phyloP scores from a whole-genome alignment of 345 rosid genomes.

The Populus pruinosa region DNA sequence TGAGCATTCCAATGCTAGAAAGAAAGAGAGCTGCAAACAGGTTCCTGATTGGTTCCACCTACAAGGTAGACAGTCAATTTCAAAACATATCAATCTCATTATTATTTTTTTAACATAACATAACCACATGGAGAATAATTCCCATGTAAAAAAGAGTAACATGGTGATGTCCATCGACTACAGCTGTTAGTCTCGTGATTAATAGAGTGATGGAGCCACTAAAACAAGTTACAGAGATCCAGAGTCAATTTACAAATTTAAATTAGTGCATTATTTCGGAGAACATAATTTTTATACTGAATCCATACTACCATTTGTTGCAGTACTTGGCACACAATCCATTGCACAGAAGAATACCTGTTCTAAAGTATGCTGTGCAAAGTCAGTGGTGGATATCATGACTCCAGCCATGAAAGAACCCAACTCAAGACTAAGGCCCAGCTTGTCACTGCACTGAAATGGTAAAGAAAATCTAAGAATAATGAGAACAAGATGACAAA shows the following conservation, averaged over 20 bases:
- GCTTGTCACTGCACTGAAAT: conserved; percentile 99
- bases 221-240: not conserved
- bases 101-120: not conserved
- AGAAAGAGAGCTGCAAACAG: conserved; percentile 94
- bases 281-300: not conserved
- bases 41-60: conserved; percentile 99
- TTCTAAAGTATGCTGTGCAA: conserved; percentile 91
- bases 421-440: conserved; percentile 98
- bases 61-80: conserved; percentile 13
- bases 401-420: conserved; percentile 99
- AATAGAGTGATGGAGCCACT: not conserved
- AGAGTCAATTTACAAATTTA: not conserved
- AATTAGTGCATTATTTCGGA: not conserved
- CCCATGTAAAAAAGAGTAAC: not conserved
- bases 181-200: not conserved
- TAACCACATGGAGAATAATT: not conserved
- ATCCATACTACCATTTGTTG: not conserved
- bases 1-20: conserved; percentile 98
- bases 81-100: not conserved
- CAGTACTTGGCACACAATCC: not conserved
- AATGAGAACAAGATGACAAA: not conserved
- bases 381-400: conserved; percentile 95
- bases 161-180: not conserved
- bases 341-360: conserved; percentile 52
- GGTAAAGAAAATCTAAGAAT: conserved; percentile 24